phyloP scores from a whole-genome alignment of 2,329 filamentous ascomycete species.

The Aspergillus arachidicola region DNA sequence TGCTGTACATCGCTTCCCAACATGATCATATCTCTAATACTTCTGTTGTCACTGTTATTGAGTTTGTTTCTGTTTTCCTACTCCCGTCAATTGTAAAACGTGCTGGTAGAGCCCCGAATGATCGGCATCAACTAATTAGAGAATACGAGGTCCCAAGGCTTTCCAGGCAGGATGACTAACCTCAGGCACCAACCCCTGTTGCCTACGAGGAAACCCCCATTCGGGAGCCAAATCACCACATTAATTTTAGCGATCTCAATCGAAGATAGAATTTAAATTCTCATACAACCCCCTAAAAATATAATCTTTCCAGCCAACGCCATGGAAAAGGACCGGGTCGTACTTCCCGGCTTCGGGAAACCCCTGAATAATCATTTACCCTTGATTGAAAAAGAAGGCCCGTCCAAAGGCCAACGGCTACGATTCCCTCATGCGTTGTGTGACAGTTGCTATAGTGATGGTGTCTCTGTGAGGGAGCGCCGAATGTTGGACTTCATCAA shows the following conservation, averaged over 20 bases:
- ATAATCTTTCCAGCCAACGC: not conserved
- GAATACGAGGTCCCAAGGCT: not conserved
- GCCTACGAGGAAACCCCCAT: not conserved
- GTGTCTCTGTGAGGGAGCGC: constrained; percentile 3
- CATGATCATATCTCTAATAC: no score
- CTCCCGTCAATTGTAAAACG: no score
- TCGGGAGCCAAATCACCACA: no score
- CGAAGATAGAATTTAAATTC: not conserved
- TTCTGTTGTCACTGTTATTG: no score
- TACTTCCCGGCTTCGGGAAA: not conserved
- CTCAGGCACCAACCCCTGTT: not conserved
- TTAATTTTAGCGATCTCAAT: no score
- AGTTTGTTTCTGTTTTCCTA: no score
- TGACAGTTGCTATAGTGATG: not conserved
- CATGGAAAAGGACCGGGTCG: not conserved
- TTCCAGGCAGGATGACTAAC: not conserved
- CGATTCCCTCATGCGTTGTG: constrained; percentile 1
- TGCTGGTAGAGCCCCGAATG: not conserved
- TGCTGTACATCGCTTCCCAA: no score
- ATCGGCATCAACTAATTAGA: not conserved
- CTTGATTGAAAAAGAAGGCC: not conserved
- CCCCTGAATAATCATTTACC: not conserved
- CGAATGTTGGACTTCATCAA: constrained; percentile 9
- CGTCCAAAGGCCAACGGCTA: not conserved
- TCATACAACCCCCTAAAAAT: not conserved